Conservation (phyloP, 257 asterid species). For the Solanum ossicruentum region DNA sequence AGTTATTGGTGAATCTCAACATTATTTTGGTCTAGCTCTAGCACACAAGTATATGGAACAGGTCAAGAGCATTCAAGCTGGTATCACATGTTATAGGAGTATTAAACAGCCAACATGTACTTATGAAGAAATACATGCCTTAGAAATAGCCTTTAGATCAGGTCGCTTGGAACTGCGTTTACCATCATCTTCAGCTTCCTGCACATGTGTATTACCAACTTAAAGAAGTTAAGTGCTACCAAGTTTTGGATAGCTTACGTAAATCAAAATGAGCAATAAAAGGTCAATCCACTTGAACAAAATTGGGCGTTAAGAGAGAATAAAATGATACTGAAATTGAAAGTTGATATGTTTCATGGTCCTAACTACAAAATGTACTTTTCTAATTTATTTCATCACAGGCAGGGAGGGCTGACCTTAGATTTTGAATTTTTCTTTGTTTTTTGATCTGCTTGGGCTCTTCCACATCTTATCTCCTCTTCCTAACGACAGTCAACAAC, state of each 20-base stretch:
- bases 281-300: background rate
- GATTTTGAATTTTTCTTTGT: slow-evolving; percentile 11
- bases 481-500: slow-evolving; percentile 21
- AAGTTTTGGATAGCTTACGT: background rate
- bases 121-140: slow-evolving; percentile 25
- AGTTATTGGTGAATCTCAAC: background rate
- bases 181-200: slow-evolving; percentile 23
- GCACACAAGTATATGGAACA: background rate
- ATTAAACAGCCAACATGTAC: background rate
- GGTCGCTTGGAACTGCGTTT: slow-evolving; percentile 55
- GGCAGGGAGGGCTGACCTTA: slow-evolving; percentile 20
- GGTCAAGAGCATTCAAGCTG: background rate
- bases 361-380: background rate
- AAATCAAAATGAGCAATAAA: background rate
- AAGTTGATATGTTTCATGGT: background rate
- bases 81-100: background rate
- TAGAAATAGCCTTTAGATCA: slow-evolving; percentile 68
- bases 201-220: slow-evolving; percentile 9
- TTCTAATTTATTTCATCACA: background rate
- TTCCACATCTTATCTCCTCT: slow-evolving; percentile 40
- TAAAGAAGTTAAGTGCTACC: background rate
- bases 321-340: background rate
- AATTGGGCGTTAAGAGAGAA: background rate
- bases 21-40: background rate
- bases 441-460: slow-evolving; percentile 11